Evolutionary conservation across 306 rosid species (phyloP), one percentile per base, ranked within the genome.

Genomic region (Luffa acutangula): DNA sequence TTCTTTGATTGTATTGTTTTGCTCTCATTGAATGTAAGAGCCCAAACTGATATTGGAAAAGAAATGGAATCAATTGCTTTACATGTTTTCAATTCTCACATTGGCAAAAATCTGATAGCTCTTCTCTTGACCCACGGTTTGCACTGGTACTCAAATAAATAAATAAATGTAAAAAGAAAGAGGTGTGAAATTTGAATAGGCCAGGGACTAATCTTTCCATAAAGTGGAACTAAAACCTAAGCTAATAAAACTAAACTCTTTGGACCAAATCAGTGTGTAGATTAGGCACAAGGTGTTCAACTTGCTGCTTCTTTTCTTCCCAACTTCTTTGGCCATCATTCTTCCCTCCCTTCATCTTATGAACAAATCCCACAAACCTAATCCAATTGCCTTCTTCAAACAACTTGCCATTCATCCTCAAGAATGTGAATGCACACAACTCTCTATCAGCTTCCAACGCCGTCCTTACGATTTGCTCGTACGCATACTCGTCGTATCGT

Each of bases 341-440:
- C 80, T 89, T 93, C 45, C 92, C 97, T 85, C 87, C 97, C 77
- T 88, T 96, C 93, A 96, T 93, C 87, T 89, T 90, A 85, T 91
- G 91, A 85, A 96, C 99, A 86, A 96, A 93, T 0, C 84, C 87
- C 79, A 90, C 96, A 83, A 96, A 96, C 49, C 84, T 84, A 62
- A 94, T 86, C 98, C 98, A 91, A 66, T 91, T 88, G 18, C 89
- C 92, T 2, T 88, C 82, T 54, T 96, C 87, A 78, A 93, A 96
- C 80, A 96, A 43, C 0, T 93, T 89, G 0, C 87, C 93, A 79
- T 82, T 93, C 99, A 96, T 96, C 92, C 99, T 89, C 88, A 91
- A 73, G 84, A 93, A 96, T 1, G 99, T 96, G 82, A 96, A 96
- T 3, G 98, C 97, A 52, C 94, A 89, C 97, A 96, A 91, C 85